Evolutionary conservation across 805 yeast species (phyloP).

Genomic region (Scheffersomyces lignosus): DNA sequence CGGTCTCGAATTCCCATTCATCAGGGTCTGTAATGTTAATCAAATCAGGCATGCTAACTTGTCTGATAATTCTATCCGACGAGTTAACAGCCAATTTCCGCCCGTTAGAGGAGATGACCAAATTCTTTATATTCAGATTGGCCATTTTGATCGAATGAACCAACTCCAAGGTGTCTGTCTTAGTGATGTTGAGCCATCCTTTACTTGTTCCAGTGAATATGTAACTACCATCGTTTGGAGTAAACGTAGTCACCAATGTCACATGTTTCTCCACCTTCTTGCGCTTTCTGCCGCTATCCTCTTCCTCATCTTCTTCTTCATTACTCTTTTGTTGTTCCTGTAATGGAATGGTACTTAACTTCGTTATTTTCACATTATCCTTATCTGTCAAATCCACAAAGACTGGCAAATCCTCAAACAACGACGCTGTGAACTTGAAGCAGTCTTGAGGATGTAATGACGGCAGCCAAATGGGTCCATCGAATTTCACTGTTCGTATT

Average conservation of each 20-base stretch:
- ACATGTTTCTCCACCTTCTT: conserved; percentile 26
- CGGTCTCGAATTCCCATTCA: conserved; percentile 59
- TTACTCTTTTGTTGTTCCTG: not conserved
- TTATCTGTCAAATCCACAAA: conserved; percentile 42
- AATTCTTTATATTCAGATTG: conserved; percentile 67
- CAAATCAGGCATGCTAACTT: conserved; percentile 50
- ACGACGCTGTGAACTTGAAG: conserved; percentile 57
- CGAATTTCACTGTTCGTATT: conserved; percentile 50
- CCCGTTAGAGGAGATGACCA: conserved; percentile 58
- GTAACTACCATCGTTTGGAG: conserved; percentile 49
- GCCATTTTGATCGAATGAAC: conserved; percentile 58
- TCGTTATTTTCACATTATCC: conserved; percentile 11
- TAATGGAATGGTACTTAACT: conserved; percentile 3
- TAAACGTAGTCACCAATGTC: conserved; percentile 53
- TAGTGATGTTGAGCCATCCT: conserved; percentile 67
- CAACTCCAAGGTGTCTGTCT: conserved; percentile 26
- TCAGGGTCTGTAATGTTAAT: conserved; percentile 26
- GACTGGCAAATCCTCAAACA: conserved; percentile 62
- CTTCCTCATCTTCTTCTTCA: conserved; percentile 3
- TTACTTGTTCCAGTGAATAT: conserved; percentile 77
- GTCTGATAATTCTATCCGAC: conserved; percentile 76
- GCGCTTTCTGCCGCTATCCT: conserved; percentile 11
- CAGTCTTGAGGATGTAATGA: conserved; percentile 51
- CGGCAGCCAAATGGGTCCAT: conserved; percentile 75
- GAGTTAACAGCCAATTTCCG: conserved; percentile 68